Conservation (phyloP, 106 monocot species). For the Amphibolis antarctica region DNA sequence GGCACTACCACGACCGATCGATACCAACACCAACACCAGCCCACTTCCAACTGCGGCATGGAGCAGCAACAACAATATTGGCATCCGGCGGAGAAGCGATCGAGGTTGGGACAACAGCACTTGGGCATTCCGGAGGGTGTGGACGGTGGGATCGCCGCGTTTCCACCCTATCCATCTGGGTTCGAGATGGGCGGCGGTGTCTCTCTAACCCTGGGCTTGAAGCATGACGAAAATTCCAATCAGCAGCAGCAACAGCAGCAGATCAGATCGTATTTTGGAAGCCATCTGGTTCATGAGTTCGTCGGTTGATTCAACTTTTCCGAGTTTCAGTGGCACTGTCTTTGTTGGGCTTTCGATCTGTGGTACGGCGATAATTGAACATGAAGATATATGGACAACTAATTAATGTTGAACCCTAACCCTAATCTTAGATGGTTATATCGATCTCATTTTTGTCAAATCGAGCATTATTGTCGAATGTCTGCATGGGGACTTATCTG, state of each 20-base stretch:
- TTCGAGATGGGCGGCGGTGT: conserved; percentile 13
- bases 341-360: too few species aligned
- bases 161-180: neutral
- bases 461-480: too few species aligned
- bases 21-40: neutral
- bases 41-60: neutral
- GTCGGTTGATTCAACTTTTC: conserved; percentile 7
- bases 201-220: conserved; percentile 17
- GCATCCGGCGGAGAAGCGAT: conserved; percentile 15
- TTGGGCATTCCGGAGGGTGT: neutral
- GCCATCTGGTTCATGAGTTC: conserved; percentile 6
- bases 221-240: conserved; percentile 6
- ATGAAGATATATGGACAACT: too few species aligned
- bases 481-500: too few species aligned
- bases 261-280: conserved; percentile 5
- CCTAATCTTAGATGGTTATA: too few species aligned
- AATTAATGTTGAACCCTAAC: too few species aligned
- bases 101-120: conserved; percentile 2
- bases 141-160: neutral
- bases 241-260: conserved; percentile 1
- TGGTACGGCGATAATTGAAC: too few species aligned
- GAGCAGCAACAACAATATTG: neutral
- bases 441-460: too few species aligned
- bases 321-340: too few species aligned
- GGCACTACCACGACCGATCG: neutral